phyloP scores from a whole-genome alignment of 2,329 filamentous ascomycete species.

The Stagonosporopsis cucurbitacearum region DNA sequence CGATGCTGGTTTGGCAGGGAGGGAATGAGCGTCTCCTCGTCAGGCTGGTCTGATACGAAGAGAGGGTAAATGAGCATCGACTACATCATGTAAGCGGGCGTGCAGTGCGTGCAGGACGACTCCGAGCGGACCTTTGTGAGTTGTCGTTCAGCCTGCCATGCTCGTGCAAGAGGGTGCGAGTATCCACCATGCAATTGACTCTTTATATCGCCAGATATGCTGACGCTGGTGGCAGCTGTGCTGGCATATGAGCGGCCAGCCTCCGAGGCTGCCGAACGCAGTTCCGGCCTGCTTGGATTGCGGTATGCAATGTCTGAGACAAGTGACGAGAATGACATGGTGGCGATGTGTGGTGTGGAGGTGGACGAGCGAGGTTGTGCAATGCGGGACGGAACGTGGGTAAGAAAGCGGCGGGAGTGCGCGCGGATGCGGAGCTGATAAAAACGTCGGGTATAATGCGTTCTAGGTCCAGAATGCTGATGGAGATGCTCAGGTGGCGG shows the following conservation, averaged over 20 bases:
- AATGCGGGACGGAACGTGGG: background rate
- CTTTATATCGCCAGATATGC: conserved; percentile 59
- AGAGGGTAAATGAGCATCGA: conserved; percentile 99
- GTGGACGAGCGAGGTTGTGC: background rate
- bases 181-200: conserved; percentile 61
- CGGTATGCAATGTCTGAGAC: conserved; percentile 60
- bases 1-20: conserved; percentile 91
- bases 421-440: conserved; percentile 8
- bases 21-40: conserved; percentile 88
- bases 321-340: conserved; percentile 61
- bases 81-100: conserved; percentile 55
- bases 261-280: conserved; percentile 55
- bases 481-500: conserved; percentile 14
- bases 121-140: conserved; percentile 54
- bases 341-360: conserved; percentile 4
- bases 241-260: conserved; percentile 58
- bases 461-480: conserved; percentile 14
- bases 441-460: conserved; percentile 17
- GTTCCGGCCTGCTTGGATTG: conserved; percentile 50
- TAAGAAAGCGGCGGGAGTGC: conserved; percentile 1
- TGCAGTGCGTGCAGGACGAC: background rate
- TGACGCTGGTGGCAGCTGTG: conserved; percentile 60
- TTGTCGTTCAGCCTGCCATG: conserved; percentile 61
- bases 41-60: conserved; percentile 92
- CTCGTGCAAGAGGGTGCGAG: conserved; percentile 57